phyloP scores from a whole-genome alignment of 371 early-diverging fungal species.

The Blakeslea trispora region DNA sequence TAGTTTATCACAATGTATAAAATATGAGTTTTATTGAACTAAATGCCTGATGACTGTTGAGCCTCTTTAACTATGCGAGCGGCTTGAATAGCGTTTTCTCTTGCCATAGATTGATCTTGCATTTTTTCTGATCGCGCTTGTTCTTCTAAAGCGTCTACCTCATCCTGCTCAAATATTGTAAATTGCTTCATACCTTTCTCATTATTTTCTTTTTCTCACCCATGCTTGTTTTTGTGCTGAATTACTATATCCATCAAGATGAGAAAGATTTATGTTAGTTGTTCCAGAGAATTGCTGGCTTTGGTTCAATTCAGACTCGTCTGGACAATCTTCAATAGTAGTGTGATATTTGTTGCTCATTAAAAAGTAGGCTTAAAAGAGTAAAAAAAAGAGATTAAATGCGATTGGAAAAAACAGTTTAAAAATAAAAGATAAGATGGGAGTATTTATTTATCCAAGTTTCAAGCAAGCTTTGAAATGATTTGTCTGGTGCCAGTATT shows the following conservation, averaged over 20 bases:
- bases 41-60: slow-evolving; percentile 14
- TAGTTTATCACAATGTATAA: no score
- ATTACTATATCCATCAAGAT: slow-evolving; percentile 3
- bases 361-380: background rate
- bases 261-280: slow-evolving; percentile 4
- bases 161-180: slow-evolving; percentile 5
- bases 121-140: slow-evolving; percentile 21
- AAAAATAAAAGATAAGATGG: no score
- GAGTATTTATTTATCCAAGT: no score
- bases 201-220: slow-evolving; percentile 5
- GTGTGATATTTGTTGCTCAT: slow-evolving; percentile 20
- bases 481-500: no score
- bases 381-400: slow-evolving; percentile 5
- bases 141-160: slow-evolving; percentile 20
- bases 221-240: slow-evolving; percentile 13
- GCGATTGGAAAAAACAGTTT: no score
- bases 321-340: slow-evolving; percentile 22
- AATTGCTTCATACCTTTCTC: background rate
- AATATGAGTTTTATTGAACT: no score
- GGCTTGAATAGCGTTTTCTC: slow-evolving; percentile 15
- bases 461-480: no score
- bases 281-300: slow-evolving; percentile 1
- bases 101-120: slow-evolving; percentile 20
- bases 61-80: slow-evolving; percentile 20
- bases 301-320: slow-evolving; percentile 12